These are phyloP conservation scores for Tylopilus vinaceipallidus DNA, from an alignment of 768 basidiomycete genomes.

Conservation along the genomic window DNA sequence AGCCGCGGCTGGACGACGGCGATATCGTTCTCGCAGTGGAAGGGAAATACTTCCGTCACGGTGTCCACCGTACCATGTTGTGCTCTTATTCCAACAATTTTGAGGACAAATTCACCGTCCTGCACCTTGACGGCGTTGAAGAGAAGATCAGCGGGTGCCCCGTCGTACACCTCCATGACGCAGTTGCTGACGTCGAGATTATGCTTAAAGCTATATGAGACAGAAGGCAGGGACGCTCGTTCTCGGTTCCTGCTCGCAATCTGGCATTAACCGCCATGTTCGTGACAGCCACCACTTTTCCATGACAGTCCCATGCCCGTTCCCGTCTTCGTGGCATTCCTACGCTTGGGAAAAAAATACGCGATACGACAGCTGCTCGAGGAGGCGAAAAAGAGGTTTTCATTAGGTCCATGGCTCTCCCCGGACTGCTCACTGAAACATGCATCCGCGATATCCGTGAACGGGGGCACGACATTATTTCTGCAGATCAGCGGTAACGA, in stretches of 20 bases:
- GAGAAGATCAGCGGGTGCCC: constrained; percentile 22
- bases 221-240: constrained; percentile 7
- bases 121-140: constrained; percentile 1
- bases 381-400: constrained; percentile 9
- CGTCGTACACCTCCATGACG: constrained; percentile 16
- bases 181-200: constrained; percentile 8
- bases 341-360: constrained; percentile 17
- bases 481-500: constrained; percentile 6
- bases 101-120: constrained; percentile 27
- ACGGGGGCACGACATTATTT: neutral
- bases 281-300: constrained; percentile 5
- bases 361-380: constrained; percentile 7
- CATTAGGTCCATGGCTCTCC: neutral
- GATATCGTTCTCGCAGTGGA: constrained; percentile 28
- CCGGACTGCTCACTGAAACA: neutral
- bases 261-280: neutral
- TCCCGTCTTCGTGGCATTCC: constrained; percentile 6
- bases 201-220: constrained; percentile 21
- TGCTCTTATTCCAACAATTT: constrained; percentile 29
- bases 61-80: constrained; percentile 31
- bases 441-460: neutral
- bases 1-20: constrained; percentile 32
- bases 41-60: constrained; percentile 29
- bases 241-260: neutral
- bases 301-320: constrained; percentile 8